Base-by-base conservation (phyloP, 169 alveolate species). In the Cryptosporidium xiaoi region DNA sequence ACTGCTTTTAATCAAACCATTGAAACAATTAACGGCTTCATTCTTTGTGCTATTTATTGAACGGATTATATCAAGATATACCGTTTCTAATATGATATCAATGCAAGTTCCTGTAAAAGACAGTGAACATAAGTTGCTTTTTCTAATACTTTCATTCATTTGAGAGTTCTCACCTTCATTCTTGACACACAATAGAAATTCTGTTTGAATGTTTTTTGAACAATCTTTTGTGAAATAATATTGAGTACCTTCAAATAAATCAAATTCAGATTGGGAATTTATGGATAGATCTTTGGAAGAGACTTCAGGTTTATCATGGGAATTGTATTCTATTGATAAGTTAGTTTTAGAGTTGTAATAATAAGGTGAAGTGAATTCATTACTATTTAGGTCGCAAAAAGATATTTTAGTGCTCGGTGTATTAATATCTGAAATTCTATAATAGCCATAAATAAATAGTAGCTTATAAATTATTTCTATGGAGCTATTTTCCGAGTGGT, bases 341-440 rank as follows among this genome's bases (percentile, higher is more conserved):
- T 69, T 69, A 40, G 18, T 20, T 24, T 55, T 48, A 2, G 5
- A 29, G 16, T 69, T 69, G n/a, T 34, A 64, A 16, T 29, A 60
- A 8, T 51, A 69, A 29, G 83, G 83, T 29, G 83, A 69, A 33
- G 51, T 55, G 36, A 51, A 69, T 34, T 69, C 83, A 51, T 34
- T 51, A 20, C 67, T 53, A 29, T 34, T 31, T 7, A 51, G 40
- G 36, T 69, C 83, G 16, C 66, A 64, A 69, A 51, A 69, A 29
- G 83, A 69, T 50, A 69, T 64, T 55, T 69, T 69, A 13, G 83
- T 69, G 56, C 83, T 69, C 5, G 83, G 83, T 16, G 83, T 69
- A 5, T 53, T 69, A 33, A 51, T 50, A 27, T 69, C 83, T 15
- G 40, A 31, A 24, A 66, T 51, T 7, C n/a, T 29, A 33, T 56